A percentile compares a stretch with the other conserved stretches of the same genome.
Evolutionary conservation across 805 yeast genomes (phyloP).

Genomic region (Myxozyma kluyveri): DNA sequence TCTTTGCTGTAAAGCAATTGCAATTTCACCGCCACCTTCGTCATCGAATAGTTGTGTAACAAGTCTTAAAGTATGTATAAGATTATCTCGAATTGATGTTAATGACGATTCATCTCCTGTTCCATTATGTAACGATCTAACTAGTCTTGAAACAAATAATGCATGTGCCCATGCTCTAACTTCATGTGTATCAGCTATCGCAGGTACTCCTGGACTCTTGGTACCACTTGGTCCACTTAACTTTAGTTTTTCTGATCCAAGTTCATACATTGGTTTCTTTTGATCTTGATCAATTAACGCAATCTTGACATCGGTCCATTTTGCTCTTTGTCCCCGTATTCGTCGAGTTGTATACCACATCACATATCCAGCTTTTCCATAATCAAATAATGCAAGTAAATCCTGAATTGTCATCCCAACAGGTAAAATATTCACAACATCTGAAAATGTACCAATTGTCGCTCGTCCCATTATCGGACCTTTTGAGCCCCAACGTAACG

Average conservation of each 20-base stretch:
- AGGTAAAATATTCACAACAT: constrained; percentile 26
- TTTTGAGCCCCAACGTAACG: constrained; percentile 33
- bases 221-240: neutral
- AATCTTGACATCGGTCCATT: constrained; percentile 26
- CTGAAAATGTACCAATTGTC: constrained; percentile 30
- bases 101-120: constrained; percentile 2
- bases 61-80: constrained; percentile 9
- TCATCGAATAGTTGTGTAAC: constrained; percentile 14
- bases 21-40: neutral
- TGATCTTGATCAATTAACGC: constrained; percentile 24
- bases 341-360: constrained; percentile 25
- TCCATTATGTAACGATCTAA: constrained; percentile 5
- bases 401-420: constrained; percentile 12
- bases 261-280: too few relatives aligned
- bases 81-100: constrained; percentile 12
- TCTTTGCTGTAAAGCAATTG: constrained; percentile 6
- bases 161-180: constrained; percentile 38
- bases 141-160: constrained; percentile 29
- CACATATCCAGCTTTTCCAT: constrained; percentile 30
- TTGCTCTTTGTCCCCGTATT: constrained; percentile 12
- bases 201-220: neutral
- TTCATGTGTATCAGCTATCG: constrained; percentile 23
- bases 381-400: constrained; percentile 16
- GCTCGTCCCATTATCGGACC: constrained; percentile 35
- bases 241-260: too few relatives aligned